Base-by-base conservation (phyloP, 2,329 filamentous ascomycete genomes). In the Fusarium scirpi region DNA sequence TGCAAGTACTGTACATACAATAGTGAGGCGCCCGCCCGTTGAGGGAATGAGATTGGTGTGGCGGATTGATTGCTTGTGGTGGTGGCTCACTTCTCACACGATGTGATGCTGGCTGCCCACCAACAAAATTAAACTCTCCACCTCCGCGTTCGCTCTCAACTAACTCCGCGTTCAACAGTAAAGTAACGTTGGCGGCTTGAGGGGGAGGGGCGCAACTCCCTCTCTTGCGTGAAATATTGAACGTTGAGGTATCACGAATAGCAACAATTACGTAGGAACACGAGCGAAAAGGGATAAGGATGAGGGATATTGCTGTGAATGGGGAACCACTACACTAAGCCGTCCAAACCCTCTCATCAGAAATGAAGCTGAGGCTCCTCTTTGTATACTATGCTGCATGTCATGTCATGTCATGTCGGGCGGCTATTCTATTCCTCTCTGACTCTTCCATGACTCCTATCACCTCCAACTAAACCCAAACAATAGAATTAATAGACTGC, bases 231-330 rank as follows among this genome's bases (percentile, higher is more conserved):
- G 34, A 69, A 41, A 63, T 62, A 62, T 46, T 55, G 46, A 52
- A 61, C 55, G 43, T 56, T 45, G 27, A 25, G 18, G 29, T 47
- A 41, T 56, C 53, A 69, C 47, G 65, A 61, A 70, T 57, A 45
- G 62, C 48, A 58, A 68, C 65, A 64, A 67, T 70, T 70, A 67
- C 67, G 67, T 70, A 70, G 60, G 61, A 43, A 43, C 18, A 60
- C 52, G 58, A 68, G 58, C 63, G 52, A 70, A 70, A 69, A 25
- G 49, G 65, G 61, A 65, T 58, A 70, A 62, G 52, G 46, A 64
- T 70, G 67, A 67, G 67, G 67, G 66, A 70, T 70, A 70, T 70
- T 70, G 52, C 54, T 65, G 38, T 51, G 58, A 15, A 65, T 29
- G 30, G 43, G 34, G 8, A 49, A 29, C 34, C 60, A 59, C 44